These are phyloP conservation scores for Pilatotrama ljubarskyi DNA, from an alignment of 768 basidiomycete genomes.

Conservation along the genomic window DNA sequence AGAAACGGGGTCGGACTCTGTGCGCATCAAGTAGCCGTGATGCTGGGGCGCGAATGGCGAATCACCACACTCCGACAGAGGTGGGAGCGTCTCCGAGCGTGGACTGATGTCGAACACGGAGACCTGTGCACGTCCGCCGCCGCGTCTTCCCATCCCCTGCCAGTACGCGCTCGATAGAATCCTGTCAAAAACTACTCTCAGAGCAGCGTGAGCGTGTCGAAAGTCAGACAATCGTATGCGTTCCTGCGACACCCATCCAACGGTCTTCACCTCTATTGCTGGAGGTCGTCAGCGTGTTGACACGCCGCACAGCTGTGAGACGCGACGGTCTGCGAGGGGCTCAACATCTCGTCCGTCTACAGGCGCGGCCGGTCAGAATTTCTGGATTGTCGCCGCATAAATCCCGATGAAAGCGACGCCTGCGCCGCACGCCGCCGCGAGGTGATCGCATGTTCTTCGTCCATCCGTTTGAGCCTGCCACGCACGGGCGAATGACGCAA, in stretches of 20 bases:
- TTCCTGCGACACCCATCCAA: constrained; percentile 9
- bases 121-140: neutral
- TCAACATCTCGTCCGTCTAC: constrained; percentile 1
- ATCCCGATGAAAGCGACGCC: neutral
- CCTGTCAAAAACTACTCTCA: neutral
- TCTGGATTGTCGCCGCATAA: constrained; percentile 3
- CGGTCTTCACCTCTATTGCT: neutral
- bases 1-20: constrained; percentile 1
- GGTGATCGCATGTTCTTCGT: neutral
- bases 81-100: neutral
- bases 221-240: neutral
- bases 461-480: too few species aligned
- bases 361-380: constrained; percentile 1
- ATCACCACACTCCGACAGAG: neutral
- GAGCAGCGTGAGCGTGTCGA: neutral
- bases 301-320: neutral
- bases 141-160: neutral
- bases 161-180: neutral
- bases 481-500: too few species aligned
- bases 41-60: neutral
- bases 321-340: neutral
- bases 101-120: neutral
- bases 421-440: neutral
- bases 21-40: constrained; percentile 10
- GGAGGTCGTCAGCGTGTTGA: constrained; percentile 5